Conservation (phyloP, 1,284 basidiomycete genomes). For the Heliocybe sulcata region DNA sequence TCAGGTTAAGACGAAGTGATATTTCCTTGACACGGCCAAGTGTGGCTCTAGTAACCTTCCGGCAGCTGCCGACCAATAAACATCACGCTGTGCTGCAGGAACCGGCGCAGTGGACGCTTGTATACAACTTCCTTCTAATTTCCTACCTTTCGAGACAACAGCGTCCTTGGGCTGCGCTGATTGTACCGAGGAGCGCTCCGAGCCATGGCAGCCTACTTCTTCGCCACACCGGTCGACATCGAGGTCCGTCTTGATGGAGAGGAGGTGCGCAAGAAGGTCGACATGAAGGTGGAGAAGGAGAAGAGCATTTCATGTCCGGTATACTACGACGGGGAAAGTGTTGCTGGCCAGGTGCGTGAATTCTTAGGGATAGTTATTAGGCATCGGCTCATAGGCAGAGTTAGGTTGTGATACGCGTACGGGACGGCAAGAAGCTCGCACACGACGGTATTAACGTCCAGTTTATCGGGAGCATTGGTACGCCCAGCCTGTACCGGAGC, state of each 20-base stretch:
- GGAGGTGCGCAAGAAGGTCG: conserved; percentile 77
- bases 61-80: too few relatives aligned
- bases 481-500: conserved; percentile 17
- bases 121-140: neutral
- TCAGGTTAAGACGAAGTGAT: too few relatives aligned
- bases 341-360: conserved; percentile 74
- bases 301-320: conserved; percentile 84
- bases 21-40: too few relatives aligned
- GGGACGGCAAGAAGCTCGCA: conserved; percentile 91
- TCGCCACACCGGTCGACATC: conserved; percentile 86
- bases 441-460: conserved; percentile 99
- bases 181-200: too few relatives aligned
- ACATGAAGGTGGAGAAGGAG: conserved; percentile 75
- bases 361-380: neutral
- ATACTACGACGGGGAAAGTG: conserved; percentile 92
- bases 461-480: conserved; percentile 94
- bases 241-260: conserved; percentile 87
- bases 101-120: neutral
- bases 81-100: neutral
- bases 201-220: conserved; percentile 74
- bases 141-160: neutral
- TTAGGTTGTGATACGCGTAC: conserved; percentile 81
- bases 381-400: neutral
- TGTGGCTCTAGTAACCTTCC: too few relatives aligned
- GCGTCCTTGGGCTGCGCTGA: too few relatives aligned